A percentile compares a stretch with the other conserved stretches of the same genome.
phyloP scores from a whole-genome alignment of 352 stramenopile genomes.

The Pythium apleroticum region DNA sequence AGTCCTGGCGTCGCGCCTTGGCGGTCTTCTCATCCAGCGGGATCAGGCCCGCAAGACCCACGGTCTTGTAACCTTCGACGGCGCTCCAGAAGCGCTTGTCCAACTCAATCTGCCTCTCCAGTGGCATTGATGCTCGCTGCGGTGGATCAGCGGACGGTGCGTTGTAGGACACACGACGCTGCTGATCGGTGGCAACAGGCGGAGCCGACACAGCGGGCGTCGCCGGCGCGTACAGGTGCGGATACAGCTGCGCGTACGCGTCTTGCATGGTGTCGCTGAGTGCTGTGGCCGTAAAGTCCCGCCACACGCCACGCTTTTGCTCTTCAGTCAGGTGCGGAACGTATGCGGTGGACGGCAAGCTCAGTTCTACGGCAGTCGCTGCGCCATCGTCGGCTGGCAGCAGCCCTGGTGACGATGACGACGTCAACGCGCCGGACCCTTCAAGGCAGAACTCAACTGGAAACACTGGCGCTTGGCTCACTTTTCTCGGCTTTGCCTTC shows the following conservation, averaged over 20 bases:
- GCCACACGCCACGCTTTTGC: slow-evolving; percentile 45
- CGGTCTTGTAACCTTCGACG: slow-evolving; percentile 53
- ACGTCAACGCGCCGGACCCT: not conserved
- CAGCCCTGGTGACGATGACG: not conserved
- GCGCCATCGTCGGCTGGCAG: not conserved
- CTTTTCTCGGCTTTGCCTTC: not conserved
- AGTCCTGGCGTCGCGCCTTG: slow-evolving; percentile 28
- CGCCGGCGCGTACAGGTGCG: slow-evolving; percentile 36
- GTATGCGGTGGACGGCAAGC: not conserved
- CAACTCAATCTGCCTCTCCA: slow-evolving; percentile 25
- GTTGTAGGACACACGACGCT: not conserved
- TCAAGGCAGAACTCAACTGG: slow-evolving; percentile 16
- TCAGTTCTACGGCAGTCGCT: not conserved
- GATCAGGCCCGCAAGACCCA: slow-evolving; percentile 32
- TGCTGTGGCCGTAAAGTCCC: slow-evolving; percentile 34
- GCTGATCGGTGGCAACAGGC: not conserved
- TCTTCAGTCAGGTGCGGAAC: slow-evolving; percentile 31
- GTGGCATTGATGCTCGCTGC: not conserved
- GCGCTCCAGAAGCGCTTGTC: slow-evolving; percentile 68
- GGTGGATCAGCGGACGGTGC: not conserved
- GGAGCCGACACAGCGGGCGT: not conserved
- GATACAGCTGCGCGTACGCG: slow-evolving; percentile 61
- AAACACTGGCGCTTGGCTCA: not conserved
- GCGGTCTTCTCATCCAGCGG: slow-evolving; percentile 39
- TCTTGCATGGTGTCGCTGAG: slow-evolving; percentile 50